These are phyloP conservation scores for Cutaneotrichosporon sp. DNA, from an alignment of 1,284 basidiomycete species.

Conservation along the genomic window DNA sequence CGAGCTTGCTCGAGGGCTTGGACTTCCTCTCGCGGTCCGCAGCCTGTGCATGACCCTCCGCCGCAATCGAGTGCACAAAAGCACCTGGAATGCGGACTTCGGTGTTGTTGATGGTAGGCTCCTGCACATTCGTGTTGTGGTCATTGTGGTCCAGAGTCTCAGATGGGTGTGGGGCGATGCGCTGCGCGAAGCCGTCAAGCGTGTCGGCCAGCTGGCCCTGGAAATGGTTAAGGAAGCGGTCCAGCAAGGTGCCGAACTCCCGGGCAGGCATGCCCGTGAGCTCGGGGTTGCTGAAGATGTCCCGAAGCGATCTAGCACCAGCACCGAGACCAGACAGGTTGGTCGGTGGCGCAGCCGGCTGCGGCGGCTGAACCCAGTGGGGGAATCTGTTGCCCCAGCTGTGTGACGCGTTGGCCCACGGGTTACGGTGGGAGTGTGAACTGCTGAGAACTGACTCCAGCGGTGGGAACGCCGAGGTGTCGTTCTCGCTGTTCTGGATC, in stretches of 20 bases:
- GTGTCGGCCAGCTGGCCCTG: slow-evolving; percentile 44
- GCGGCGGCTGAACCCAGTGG: background rate
- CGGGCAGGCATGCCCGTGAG: slow-evolving; percentile 24
- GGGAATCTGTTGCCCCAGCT: background rate
- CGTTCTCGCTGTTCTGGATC: slow-evolving; percentile 21
- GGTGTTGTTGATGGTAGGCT: background rate
- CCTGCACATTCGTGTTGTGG: background rate
- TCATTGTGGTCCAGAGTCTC: background rate
- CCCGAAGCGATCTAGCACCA: slow-evolving; percentile 5
- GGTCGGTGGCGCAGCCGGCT: no score
- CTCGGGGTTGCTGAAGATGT: slow-evolving; percentile 11
- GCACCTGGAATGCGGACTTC: slow-evolving; percentile 36
- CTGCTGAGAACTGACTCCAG: slow-evolving; percentile 30
- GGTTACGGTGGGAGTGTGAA: background rate
- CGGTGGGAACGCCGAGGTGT: slow-evolving; percentile 35
- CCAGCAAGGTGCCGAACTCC: slow-evolving; percentile 43
- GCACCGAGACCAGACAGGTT: no score
- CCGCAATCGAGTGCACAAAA: slow-evolving; percentile 28
- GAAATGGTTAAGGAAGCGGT: slow-evolving; percentile 45
- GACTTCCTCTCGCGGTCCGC: slow-evolving; percentile 2
- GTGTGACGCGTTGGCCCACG: slow-evolving; percentile 5
- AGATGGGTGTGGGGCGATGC: slow-evolving; percentile 12
- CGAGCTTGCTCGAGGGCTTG: slow-evolving; percentile 20
- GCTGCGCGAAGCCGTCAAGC: slow-evolving; percentile 30
- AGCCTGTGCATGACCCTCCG: slow-evolving; percentile 3